phyloP scores from a whole-genome alignment of 345 rosid genomes.

The Camelina hispida region DNA sequence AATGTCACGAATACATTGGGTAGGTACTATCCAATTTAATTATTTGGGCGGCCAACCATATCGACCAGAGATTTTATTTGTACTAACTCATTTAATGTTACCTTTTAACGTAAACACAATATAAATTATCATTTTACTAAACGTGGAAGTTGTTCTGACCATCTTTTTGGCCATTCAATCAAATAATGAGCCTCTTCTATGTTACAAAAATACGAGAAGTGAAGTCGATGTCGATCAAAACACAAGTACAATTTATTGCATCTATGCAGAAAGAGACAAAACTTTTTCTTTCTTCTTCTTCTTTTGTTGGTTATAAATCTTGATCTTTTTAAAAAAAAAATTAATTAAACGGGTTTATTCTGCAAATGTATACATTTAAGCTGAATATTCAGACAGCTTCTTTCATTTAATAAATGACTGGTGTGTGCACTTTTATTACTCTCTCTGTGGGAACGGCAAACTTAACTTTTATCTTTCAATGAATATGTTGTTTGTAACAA shows the following conservation, averaged over 20 bases:
- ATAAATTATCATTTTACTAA: slow-evolving; percentile 18
- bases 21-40: slow-evolving; percentile 40
- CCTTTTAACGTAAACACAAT: slow-evolving; percentile 24
- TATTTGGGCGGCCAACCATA: slow-evolving; percentile 42
- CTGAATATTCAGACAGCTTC: slow-evolving; percentile 25
- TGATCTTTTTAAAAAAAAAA: not conserved
- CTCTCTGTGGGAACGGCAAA: slow-evolving; percentile 2
- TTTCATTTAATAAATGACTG: slow-evolving; percentile 32
- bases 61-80: slow-evolving; percentile 26
- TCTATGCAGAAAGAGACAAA: slow-evolving; percentile 7
- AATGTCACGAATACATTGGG: slow-evolving; percentile 30
- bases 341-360: not conserved
- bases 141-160: slow-evolving; percentile 33
- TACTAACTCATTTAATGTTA: slow-evolving; percentile 25
- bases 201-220: slow-evolving; percentile 34
- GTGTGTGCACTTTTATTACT: slow-evolving; percentile 27
- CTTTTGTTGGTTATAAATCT: not conserved
- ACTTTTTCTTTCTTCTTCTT: not conserved
- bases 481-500: slow-evolving; percentile 26
- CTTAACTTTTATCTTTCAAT: slow-evolving; percentile 23
- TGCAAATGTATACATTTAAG: slow-evolving; percentile 6
- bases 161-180: slow-evolving; percentile 33
- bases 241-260: not conserved
- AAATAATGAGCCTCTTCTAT: slow-evolving; percentile 19
- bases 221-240: slow-evolving; percentile 19